Conservation (phyloP, 176 grass and related monocot species). For the Bothriochloa decipiens region DNA sequence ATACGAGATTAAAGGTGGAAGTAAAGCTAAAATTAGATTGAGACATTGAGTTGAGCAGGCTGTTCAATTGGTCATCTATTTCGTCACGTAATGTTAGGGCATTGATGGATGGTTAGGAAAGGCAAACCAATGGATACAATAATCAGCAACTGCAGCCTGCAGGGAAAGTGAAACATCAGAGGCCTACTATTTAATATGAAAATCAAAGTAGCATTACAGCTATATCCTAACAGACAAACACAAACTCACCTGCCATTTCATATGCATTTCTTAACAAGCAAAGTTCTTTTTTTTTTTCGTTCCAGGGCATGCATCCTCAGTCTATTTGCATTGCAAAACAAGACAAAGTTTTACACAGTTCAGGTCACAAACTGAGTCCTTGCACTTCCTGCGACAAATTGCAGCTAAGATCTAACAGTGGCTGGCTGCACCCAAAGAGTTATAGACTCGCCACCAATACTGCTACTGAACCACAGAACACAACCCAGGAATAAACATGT, state of each 20-base stretch:
- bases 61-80: background rate
- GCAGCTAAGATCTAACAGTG: background rate
- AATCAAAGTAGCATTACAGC: conserved; percentile 1
- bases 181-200: background rate
- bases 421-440: background rate
- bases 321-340: background rate
- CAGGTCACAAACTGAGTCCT: background rate
- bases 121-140: background rate
- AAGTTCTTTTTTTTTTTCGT: background rate
- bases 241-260: background rate
- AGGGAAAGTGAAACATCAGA: background rate
- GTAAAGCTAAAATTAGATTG: background rate
- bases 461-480: background rate
- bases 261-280: background rate
- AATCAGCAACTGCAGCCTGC: background rate
- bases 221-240: background rate
- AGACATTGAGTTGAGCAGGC: background rate
- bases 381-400: background rate
- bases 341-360: background rate
- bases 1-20: background rate
- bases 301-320: background rate
- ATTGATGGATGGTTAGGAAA: background rate
- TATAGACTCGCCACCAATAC: background rate
- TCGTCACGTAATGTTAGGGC: background rate
- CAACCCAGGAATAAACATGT: background rate